These are phyloP conservation scores for Penicillium turbatum DNA, from an alignment of 495 filamentous ascomycete species.

Conservation along the genomic window DNA sequence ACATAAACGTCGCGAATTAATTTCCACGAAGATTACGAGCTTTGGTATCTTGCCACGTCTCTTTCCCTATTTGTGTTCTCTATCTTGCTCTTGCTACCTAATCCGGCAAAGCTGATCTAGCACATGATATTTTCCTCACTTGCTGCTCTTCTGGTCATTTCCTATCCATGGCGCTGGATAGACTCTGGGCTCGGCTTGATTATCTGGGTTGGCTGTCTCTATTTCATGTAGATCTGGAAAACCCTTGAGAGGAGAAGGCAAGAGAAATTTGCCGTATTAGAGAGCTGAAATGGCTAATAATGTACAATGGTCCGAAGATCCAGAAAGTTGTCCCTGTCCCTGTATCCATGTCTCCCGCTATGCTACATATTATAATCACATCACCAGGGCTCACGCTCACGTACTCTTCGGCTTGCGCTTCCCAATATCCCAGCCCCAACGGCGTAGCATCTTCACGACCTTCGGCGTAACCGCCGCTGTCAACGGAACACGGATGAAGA, in stretches of 20 bases:
- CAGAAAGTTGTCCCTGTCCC: background rate
- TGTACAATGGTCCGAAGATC: slow-evolving; percentile 28
- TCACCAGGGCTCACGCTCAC: background rate
- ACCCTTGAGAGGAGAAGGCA: slow-evolving; percentile 25
- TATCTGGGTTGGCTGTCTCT: slow-evolving; percentile 13
- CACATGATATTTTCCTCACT: background rate
- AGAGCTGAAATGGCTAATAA: slow-evolving; percentile 28
- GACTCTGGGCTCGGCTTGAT: slow-evolving; percentile 6
- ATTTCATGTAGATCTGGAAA: slow-evolving; percentile 14
- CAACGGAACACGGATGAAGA: slow-evolving; percentile 87
- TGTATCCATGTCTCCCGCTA: slow-evolving; percentile 23
- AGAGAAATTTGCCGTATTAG: slow-evolving; percentile 23
- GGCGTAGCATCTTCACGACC: slow-evolving; percentile 77
- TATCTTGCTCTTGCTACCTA: slow-evolving; percentile 8
- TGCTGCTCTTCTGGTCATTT: background rate
- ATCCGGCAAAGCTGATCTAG: slow-evolving; percentile 1
- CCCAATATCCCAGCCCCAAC: slow-evolving; percentile 79
- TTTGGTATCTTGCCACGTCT: slow-evolving; percentile 12
- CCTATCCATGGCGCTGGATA: slow-evolving; percentile 13
- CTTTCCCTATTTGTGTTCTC: background rate
- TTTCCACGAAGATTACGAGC: slow-evolving; percentile 22
- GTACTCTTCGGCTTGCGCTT: slow-evolving; percentile 52
- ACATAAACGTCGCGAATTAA: slow-evolving; percentile 12
- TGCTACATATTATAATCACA: slow-evolving; percentile 19
- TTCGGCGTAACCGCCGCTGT: slow-evolving; percentile 88